Evolutionary conservation across 148 eudicot species (phyloP).

Genomic region (Diospyros kaki): DNA sequence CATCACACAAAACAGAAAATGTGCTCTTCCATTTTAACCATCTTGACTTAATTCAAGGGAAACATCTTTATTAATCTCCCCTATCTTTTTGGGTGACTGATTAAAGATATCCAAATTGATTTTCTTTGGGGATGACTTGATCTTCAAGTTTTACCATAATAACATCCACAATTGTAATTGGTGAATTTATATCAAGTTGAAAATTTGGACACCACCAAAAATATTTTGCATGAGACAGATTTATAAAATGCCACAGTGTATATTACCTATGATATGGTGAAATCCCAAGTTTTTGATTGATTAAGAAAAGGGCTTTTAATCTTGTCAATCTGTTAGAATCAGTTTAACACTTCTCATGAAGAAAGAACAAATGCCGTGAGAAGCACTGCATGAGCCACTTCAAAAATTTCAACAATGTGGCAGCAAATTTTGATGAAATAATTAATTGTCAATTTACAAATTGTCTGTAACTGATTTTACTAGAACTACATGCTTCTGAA

Average conservation of each 20-base stretch:
- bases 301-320: background rate
- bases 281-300: background rate
- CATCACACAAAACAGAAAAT: no score
- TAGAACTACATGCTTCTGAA: background rate
- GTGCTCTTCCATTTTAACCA: no score
- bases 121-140: no score
- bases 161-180: no score
- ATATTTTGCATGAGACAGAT: background rate
- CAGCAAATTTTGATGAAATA: background rate
- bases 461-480: background rate
- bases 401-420: background rate
- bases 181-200: no score
- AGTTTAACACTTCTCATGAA: background rate
- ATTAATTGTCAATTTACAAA: background rate
- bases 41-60: no score
- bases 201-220: no score
- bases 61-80: no score
- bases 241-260: background rate
- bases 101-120: no score
- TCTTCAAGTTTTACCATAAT: no score
- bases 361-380: background rate
- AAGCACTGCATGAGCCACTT: background rate
- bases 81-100: no score
- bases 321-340: background rate
- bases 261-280: background rate